Evolutionary conservation across 768 basidiomycete genomes (phyloP).

Genomic region (Pisolithus albus): DNA sequence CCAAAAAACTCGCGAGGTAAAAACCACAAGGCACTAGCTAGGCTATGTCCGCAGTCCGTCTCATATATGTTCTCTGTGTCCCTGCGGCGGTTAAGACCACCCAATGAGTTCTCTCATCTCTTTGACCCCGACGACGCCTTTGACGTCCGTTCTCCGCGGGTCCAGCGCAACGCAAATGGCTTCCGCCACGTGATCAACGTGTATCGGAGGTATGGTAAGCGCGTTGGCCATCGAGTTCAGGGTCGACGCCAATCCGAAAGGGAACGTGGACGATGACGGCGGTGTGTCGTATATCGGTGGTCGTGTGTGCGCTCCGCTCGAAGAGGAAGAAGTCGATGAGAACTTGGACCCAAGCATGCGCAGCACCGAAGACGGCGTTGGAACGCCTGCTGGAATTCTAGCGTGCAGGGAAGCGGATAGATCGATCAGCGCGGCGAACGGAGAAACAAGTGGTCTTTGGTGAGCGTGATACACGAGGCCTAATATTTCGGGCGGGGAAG

Average conservation of each 20-base stretch:
- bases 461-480: constrained; percentile 97
- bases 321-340: constrained; percentile 21
- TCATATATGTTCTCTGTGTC: constrained; percentile 13
- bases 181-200: constrained; percentile 91
- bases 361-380: constrained; percentile 61
- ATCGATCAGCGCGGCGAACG: constrained; percentile 77
- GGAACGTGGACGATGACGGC: constrained; percentile 2
- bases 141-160: constrained; percentile 36
- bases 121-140: constrained; percentile 61
- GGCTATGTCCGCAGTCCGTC: neutral
- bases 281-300: neutral
- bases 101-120: constrained; percentile 74
- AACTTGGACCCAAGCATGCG: constrained; percentile 41
- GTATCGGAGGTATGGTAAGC: constrained; percentile 81
- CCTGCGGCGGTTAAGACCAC: constrained; percentile 37
- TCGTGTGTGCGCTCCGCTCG: neutral
- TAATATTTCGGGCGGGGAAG: constrained; percentile 23
- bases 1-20: neutral
- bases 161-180: constrained; percentile 66
- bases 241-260: constrained; percentile 35
- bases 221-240: constrained; percentile 70
- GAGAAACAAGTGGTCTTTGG: constrained; percentile 80
- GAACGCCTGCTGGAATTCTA: constrained; percentile 47
- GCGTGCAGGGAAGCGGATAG: constrained; percentile 69
- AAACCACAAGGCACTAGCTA: neutral